A percentile compares a stretch with the other conserved stretches of the same genome.
phyloP scores from a whole-genome alignment of 176 grass and related monocot species.

The Aegilops longissima region DNA sequence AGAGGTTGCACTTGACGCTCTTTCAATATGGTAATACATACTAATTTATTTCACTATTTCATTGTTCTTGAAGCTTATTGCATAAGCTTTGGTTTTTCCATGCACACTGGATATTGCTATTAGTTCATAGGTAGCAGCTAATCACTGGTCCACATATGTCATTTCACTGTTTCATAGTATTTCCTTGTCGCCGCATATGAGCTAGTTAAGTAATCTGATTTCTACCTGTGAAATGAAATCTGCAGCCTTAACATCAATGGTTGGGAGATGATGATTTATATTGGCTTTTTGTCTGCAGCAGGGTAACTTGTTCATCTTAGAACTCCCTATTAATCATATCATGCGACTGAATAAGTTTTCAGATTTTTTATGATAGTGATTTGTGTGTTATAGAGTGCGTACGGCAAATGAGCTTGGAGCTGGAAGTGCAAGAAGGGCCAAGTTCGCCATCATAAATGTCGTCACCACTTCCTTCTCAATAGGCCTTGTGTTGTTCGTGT shows the following conservation, averaged over 20 bases:
- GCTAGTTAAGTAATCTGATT: background rate
- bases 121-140: background rate
- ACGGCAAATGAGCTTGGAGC: conserved; percentile 90
- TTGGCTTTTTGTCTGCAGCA: conserved; percentile 62
- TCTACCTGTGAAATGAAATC: conserved; percentile 18
- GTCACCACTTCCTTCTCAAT: conserved; percentile 54
- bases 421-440: conserved; percentile 60
- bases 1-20: conserved; percentile 80
- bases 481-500: conserved; percentile 51
- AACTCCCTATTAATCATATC: background rate
- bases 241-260: conserved; percentile 91
- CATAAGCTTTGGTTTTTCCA: background rate
- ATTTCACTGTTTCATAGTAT: background rate
- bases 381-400: conserved; percentile 42
- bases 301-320: conserved; percentile 43
- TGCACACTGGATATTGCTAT: background rate
- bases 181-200: background rate
- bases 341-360: background rate
- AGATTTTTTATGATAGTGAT: background rate
- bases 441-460: conserved; percentile 58
- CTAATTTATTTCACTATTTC: background rate
- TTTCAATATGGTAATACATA: conserved; percentile 79
- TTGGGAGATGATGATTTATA: conserved; percentile 93
- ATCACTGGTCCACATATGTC: background rate
- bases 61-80: background rate